Conservation (phyloP, 2,329 filamentous ascomycete genomes). For the Hyphodiscus sp. region DNA sequence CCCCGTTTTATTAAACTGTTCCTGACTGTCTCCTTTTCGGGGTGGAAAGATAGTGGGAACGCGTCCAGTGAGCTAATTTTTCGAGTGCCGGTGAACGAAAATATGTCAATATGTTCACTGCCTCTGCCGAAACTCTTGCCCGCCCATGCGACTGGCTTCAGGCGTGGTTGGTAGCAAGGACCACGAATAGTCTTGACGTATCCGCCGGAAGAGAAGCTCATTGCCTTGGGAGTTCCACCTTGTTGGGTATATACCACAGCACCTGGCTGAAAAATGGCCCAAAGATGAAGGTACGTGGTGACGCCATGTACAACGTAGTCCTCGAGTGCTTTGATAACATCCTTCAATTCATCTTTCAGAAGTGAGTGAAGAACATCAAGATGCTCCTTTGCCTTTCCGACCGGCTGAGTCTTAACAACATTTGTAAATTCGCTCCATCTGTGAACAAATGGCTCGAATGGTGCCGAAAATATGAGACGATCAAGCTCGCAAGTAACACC, state of each 20-base stretch:
- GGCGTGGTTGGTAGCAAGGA: constrained; percentile 33
- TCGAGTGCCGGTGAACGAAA: constrained; percentile 37
- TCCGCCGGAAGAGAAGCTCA: constrained; percentile 31
- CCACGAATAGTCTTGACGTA: constrained; percentile 31
- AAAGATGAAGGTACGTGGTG: constrained; percentile 44
- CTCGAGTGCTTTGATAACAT: constrained; percentile 42
- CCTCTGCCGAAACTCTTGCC: constrained; percentile 39
- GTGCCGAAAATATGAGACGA: constrained; percentile 51
- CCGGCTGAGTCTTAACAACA: constrained; percentile 35
- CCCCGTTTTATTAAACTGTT: constrained; percentile 34
- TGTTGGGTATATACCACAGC: constrained; percentile 34
- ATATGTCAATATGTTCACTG: constrained; percentile 32
- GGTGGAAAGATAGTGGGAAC: constrained; percentile 39
- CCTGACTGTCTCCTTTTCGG: constrained; percentile 32
- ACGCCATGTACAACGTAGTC: constrained; percentile 47
- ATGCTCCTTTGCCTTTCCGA: constrained; percentile 40
- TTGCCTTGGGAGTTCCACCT: constrained; percentile 35
- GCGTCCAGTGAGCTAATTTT: constrained; percentile 37
- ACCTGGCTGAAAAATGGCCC: constrained; percentile 45
- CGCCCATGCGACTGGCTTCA: constrained; percentile 39
- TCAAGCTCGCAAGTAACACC: constrained; percentile 53
- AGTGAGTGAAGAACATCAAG: constrained; percentile 40
- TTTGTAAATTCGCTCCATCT: constrained; percentile 47
- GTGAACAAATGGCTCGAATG: constrained; percentile 59
- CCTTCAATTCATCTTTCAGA: constrained; percentile 43